Evolutionary conservation across 176 grass and related monocot species (phyloP).

Genomic region (Panicum miliaceum): DNA sequence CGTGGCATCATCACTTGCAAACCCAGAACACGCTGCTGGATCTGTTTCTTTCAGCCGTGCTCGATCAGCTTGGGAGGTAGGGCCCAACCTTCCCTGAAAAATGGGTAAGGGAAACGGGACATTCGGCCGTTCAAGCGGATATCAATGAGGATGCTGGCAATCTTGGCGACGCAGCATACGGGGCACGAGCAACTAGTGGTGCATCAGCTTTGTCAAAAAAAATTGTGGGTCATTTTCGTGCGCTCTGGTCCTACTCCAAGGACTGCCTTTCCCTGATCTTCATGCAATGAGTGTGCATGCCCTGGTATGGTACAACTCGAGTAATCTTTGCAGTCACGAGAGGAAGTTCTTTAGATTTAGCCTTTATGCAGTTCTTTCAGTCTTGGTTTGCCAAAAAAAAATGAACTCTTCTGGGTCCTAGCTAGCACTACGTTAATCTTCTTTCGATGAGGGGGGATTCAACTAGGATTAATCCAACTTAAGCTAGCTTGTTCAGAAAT

Average conservation of each 20-base stretch:
- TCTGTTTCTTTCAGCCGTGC: conserved; percentile 4
- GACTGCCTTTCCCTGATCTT: conserved; percentile 37
- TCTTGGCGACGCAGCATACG: conserved; percentile 23
- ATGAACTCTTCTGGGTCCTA: not conserved
- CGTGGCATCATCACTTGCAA: conserved; percentile 35
- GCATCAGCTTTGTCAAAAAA: conserved; percentile 43
- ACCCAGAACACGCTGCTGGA: conserved; percentile 6
- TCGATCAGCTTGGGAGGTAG: not conserved
- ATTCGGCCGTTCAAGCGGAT: not conserved
- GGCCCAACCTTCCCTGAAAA: not conserved
- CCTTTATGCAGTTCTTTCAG: conserved; percentile 16
- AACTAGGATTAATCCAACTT: not conserved
- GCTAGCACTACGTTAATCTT: not conserved
- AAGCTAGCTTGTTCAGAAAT: not conserved
- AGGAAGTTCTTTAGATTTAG: not conserved
- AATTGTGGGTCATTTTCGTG: conserved; percentile 20
- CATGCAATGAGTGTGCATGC: conserved; percentile 35
- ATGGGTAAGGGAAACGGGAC: not conserved
- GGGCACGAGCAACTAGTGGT: conserved; percentile 22
- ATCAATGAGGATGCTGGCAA: conserved; percentile 35
- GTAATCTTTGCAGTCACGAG: conserved; percentile 29
- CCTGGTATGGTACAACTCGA: conserved; percentile 11
- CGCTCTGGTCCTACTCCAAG: conserved; percentile 23
- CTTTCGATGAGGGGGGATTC: not conserved
- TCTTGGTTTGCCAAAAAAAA: not conserved